phyloP scores from a whole-genome alignment of 331 rosid genomes.

The Cucumis variabilis region DNA sequence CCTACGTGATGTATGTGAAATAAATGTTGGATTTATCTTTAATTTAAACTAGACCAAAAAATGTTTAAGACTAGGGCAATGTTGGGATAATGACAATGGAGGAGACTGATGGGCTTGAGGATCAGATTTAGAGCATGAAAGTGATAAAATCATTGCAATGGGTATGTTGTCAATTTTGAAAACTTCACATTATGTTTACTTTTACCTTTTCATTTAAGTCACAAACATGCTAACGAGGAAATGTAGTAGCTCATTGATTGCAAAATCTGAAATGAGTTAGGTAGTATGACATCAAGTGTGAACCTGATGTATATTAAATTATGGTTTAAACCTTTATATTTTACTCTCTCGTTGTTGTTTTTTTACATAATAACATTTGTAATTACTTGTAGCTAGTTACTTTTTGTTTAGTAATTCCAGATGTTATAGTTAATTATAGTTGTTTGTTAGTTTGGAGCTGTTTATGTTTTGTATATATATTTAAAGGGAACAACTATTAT shows the following conservation, averaged over 20 bases:
- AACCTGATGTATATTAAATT: neutral
- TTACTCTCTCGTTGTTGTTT: neutral
- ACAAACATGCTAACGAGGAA: neutral
- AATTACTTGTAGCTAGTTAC: no score
- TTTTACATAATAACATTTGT: no score
- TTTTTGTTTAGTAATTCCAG: no score
- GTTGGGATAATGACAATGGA: constrained; percentile 90
- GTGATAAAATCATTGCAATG: constrained; percentile 50
- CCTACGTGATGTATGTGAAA: no score
- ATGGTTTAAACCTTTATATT: neutral
- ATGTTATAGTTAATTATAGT: no score
- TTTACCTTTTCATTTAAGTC: neutral
- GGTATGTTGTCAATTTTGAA: constrained; percentile 48
- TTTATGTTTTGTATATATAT: no score
- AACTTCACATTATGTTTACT: neutral
- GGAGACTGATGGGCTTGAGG: constrained; percentile 82
- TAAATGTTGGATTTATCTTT: no score
- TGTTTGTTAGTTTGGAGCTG: no score
- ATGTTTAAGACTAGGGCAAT: constrained; percentile 30
- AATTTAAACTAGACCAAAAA: no score
- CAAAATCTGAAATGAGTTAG: constrained; percentile 2
- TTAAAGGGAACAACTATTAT: no score
- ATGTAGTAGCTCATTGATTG: neutral
- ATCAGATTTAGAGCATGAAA: constrained; percentile 63
- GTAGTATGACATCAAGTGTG: neutral